Evolutionary conservation across 768 basidiomycete species (phyloP).

Genomic region (Strobilomyces dryophilus): DNA sequence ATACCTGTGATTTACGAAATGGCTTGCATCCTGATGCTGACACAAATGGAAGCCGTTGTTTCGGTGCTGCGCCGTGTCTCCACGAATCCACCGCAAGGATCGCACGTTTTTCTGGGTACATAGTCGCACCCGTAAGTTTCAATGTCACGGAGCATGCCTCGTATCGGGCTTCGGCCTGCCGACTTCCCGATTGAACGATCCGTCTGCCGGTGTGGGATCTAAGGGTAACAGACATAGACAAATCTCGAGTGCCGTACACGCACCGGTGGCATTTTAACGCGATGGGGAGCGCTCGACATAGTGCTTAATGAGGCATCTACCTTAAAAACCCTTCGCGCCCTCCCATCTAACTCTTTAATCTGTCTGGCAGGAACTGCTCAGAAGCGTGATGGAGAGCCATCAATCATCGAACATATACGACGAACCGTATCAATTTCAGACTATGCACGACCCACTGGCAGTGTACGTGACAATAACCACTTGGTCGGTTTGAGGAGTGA

Average conservation of each 20-base stretch:
- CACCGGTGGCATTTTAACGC: conserved; percentile 4
- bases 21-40: conserved; percentile 6
- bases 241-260: neutral
- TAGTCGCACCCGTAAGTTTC: neutral
- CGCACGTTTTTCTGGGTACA: neutral
- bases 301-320: neutral
- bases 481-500: neutral
- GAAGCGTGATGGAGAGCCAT: neutral
- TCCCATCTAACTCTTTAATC: neutral
- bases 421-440: neutral
- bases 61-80: neutral
- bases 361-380: neutral
- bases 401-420: neutral
- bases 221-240: neutral
- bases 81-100: neutral
- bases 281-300: neutral
- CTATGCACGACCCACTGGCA: conserved; percentile 1
- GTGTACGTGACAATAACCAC: conserved; percentile 1
- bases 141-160: neutral
- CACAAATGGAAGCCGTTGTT: conserved; percentile 5
- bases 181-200: neutral
- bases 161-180: neutral
- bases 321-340: conserved; percentile 7
- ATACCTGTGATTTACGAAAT: conserved; percentile 4
- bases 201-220: neutral